Evolutionary conservation across 805 yeast genomes (phyloP).

Genomic region (Scheffersomyces stipitis): DNA sequence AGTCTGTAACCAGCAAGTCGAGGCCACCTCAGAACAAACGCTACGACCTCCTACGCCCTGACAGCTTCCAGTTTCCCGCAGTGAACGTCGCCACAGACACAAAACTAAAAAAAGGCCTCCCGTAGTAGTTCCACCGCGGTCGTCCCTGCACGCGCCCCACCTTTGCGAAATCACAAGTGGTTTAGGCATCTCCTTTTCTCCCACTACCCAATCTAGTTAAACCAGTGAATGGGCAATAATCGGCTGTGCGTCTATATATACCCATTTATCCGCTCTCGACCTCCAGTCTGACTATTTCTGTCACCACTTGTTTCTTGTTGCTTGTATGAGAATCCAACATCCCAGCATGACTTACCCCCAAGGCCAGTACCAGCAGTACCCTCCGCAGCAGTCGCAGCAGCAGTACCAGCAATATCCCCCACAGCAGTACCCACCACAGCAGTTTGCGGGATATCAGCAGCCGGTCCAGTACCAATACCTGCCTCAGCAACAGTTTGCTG

Average conservation of each 20-base stretch:
- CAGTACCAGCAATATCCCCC: background rate
- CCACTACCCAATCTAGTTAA: background rate
- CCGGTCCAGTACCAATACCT: background rate
- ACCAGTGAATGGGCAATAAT: slow-evolving; percentile 1
- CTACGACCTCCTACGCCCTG: too few relatives aligned
- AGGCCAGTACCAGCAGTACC: background rate
- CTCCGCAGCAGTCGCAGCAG: background rate
- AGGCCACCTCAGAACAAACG: too few relatives aligned
- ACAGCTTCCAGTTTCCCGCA: too few relatives aligned
- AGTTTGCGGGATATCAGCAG: too few relatives aligned
- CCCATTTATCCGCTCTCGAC: slow-evolving; percentile 8
- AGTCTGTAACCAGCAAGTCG: too few relatives aligned
- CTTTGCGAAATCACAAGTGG: background rate
- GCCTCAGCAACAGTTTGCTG: background rate
- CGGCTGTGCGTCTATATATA: background rate
- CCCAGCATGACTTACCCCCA: background rate
- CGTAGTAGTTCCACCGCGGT: too few relatives aligned
- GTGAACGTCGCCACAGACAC: too few relatives aligned
- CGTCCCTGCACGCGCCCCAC: slow-evolving; percentile 1
- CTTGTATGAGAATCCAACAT: background rate
- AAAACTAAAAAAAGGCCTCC: too few relatives aligned
- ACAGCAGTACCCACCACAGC: background rate
- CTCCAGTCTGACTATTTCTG: too few relatives aligned
- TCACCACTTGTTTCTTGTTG: too few relatives aligned
- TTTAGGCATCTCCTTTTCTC: background rate